Evolutionary conservation across 192 early-diverging fungal genomes (phyloP).

Genomic region (Phycomyces blakesleeanus): DNA sequence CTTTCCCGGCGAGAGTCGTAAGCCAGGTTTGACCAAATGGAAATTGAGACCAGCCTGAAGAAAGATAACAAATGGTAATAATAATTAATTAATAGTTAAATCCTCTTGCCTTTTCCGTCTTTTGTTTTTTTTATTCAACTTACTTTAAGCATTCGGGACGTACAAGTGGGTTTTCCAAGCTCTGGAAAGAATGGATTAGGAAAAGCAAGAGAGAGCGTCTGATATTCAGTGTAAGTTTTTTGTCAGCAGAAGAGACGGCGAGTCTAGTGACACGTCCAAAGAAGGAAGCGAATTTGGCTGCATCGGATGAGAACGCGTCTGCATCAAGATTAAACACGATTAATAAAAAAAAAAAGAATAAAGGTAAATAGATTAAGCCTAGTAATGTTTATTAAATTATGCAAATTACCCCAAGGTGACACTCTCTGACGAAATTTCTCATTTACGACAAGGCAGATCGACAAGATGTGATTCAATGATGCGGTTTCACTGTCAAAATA

Average conservation of each 20-base stretch:
- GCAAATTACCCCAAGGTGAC: slow-evolving; percentile 48
- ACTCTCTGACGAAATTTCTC: slow-evolving; percentile 84
- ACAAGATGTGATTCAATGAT: slow-evolving; percentile 58
- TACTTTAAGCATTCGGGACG: slow-evolving; percentile 73
- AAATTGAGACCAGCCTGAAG: slow-evolving; percentile 62
- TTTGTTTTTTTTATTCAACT: neutral
- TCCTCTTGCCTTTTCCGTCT: no score
- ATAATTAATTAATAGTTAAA: no score
- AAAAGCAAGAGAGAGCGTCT: slow-evolving; percentile 66
- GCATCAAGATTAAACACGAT: no score
- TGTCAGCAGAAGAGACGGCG: slow-evolving; percentile 31
- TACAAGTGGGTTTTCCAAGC: slow-evolving; percentile 74
- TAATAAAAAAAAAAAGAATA: slow-evolving; percentile 22
- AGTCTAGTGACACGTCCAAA: slow-evolving; percentile 52
- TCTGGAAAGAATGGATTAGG: slow-evolving; percentile 79
- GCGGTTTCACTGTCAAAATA: slow-evolving; percentile 45
- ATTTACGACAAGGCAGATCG: slow-evolving; percentile 84
- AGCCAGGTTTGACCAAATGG: slow-evolving; percentile 71
- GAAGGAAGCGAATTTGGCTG: slow-evolving; percentile 53
- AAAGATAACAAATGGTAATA: neutral
- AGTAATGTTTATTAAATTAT: neutral
- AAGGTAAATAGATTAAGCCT: slow-evolving; percentile 1
- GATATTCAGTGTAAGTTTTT: slow-evolving; percentile 30
- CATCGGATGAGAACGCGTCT: slow-evolving; percentile 35
- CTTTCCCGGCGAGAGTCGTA: slow-evolving; percentile 45